A percentile compares a stretch with the other conserved stretches of the same genome.
These are phyloP conservation scores for Hypoxylon intermedium DNA, from an alignment of 495 filamentous ascomycete species.

Conservation along the genomic window DNA sequence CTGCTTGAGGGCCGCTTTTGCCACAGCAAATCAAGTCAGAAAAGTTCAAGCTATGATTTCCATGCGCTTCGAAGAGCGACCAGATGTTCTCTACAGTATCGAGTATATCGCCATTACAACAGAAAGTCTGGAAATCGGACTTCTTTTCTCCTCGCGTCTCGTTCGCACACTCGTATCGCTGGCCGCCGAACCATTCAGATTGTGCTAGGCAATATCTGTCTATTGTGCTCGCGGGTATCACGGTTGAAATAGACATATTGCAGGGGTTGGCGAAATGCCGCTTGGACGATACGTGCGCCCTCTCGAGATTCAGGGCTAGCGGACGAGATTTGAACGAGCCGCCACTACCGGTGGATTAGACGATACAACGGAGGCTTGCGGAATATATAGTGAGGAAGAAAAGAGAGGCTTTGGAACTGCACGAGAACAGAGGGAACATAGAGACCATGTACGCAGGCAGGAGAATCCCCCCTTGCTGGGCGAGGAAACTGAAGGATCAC, in stretches of 20 bases:
- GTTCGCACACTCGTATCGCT: slow-evolving; percentile 19
- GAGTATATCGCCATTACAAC: slow-evolving; percentile 32
- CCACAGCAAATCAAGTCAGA: slow-evolving; percentile 32
- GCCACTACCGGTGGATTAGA: not conserved
- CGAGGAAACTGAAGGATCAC: too few species aligned
- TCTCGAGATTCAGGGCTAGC: too few species aligned
- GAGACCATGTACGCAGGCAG: slow-evolving; percentile 11
- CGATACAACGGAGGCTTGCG: not conserved
- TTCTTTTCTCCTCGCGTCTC: not conserved
- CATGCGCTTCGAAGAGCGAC: not conserved
- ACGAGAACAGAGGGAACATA: not conserved
- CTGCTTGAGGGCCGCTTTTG: not conserved
- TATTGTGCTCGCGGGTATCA: slow-evolving; percentile 22
- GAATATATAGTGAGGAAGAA: not conserved
- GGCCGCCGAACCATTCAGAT: not conserved
- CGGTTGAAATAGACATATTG: slow-evolving; percentile 22
- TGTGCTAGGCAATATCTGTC: slow-evolving; percentile 16
- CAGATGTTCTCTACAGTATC: slow-evolving; percentile 20
- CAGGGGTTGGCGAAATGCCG: not conserved
- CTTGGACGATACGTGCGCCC: too few species aligned
- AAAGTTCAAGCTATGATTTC: slow-evolving; percentile 13
- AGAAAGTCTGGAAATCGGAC: slow-evolving; percentile 34
- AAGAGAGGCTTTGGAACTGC: not conserved
- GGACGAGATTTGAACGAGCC: not conserved
- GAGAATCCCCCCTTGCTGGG: too few species aligned